A percentile compares a stretch with the other conserved stretches of the same genome.
Evolutionary conservation across 2,329 filamentous ascomycete genomes (phyloP).

Genomic region (Pestalotiopsis sp.): DNA sequence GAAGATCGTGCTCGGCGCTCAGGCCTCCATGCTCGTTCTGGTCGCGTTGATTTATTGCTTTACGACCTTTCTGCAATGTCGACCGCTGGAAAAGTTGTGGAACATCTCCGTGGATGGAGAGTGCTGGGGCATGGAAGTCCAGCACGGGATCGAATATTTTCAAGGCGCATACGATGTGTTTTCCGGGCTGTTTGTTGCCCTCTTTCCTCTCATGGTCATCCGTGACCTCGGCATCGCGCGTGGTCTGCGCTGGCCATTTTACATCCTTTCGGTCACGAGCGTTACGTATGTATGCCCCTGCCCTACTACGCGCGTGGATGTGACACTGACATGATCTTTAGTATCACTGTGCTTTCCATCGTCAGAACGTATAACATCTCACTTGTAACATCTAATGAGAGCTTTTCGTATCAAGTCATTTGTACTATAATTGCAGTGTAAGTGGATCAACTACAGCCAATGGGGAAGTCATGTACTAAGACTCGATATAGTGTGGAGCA

Average conservation of each 20-base stretch:
- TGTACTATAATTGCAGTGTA: conserved; percentile 34
- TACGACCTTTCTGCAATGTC: conserved; percentile 37
- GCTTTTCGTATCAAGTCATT: conserved; percentile 32
- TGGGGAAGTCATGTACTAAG: not conserved
- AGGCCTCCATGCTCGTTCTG: conserved; percentile 33
- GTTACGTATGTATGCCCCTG: conserved; percentile 24
- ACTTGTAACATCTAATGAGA: conserved; percentile 24
- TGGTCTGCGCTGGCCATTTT: conserved; percentile 35
- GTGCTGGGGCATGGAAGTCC: conserved; percentile 34
- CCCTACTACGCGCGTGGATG: not conserved
- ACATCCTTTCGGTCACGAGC: conserved; percentile 30
- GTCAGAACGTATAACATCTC: conserved; percentile 37
- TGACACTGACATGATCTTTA: conserved; percentile 13
- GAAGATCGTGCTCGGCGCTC: conserved; percentile 30
- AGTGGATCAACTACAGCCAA: not conserved
- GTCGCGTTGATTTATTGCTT: conserved; percentile 34
- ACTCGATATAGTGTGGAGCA: conserved; percentile 30
- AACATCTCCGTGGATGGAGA: conserved; percentile 26
- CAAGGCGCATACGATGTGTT: conserved; percentile 38
- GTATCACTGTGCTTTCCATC: conserved; percentile 32
- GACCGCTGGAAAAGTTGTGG: conserved; percentile 39
- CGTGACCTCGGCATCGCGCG: conserved; percentile 29
- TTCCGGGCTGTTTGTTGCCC: conserved; percentile 36
- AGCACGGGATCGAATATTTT: conserved; percentile 35
- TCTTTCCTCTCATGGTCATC: conserved; percentile 34